These are phyloP conservation scores for Bacterosira constricta DNA, from an alignment of 108 stramenopile species.

Conservation along the genomic window DNA sequence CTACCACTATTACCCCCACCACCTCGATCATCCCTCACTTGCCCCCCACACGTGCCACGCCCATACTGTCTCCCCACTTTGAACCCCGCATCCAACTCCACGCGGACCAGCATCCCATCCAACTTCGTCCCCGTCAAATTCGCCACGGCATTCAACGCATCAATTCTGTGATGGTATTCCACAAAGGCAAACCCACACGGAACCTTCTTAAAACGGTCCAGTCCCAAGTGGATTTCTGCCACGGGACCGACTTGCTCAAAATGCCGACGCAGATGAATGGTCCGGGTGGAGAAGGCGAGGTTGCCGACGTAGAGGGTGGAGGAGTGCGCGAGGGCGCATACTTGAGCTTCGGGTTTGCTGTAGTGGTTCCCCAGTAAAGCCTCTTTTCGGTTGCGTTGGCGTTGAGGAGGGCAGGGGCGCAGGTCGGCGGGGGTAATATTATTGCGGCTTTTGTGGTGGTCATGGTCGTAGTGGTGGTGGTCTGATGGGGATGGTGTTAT, in stretches of 20 bases:
- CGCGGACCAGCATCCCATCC: constrained; percentile 93
- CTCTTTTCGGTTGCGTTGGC: constrained; percentile 71
- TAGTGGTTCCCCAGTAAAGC: constrained; percentile 89
- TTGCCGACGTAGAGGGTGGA: constrained; percentile 95
- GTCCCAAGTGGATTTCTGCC: constrained; percentile 86
- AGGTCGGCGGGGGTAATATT: constrained; percentile 51
- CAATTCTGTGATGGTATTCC: constrained; percentile 73
- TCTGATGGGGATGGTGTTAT: no score
- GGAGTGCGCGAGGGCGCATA: constrained; percentile 64
- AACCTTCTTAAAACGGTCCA: constrained; percentile 80
- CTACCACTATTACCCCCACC: constrained; percentile 27
- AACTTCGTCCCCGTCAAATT: constrained; percentile 85
- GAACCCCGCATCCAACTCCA: constrained; percentile 96
- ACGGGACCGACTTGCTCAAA: constrained; percentile 91
- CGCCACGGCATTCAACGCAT: constrained; percentile 76
- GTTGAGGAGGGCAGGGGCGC: constrained; percentile 72
- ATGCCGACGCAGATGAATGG: constrained; percentile 79
- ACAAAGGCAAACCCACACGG: constrained; percentile 98
- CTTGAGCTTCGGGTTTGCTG: constrained; percentile 71
- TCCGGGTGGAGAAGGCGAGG: constrained; percentile 91
- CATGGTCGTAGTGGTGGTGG: not conserved
- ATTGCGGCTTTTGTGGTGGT: no score
- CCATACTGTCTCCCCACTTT: constrained; percentile 94
- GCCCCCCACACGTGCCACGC: constrained; percentile 92
- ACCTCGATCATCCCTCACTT: constrained; percentile 91